phyloP scores from a whole-genome alignment of 768 basidiomycete genomes.

The Pisolithus marmoratus region DNA sequence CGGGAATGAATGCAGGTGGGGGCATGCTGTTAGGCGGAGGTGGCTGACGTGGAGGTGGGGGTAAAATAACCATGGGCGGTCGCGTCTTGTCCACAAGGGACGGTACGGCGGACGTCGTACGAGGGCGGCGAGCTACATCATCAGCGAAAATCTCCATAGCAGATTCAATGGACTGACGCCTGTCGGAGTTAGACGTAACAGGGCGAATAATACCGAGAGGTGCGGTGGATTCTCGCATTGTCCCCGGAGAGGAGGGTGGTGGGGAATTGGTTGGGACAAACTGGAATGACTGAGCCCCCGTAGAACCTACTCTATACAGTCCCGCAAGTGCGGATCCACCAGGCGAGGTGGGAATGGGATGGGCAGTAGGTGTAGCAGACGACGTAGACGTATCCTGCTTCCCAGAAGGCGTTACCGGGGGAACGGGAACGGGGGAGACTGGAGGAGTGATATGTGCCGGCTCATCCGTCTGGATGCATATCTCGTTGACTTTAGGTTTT shows the following conservation, averaged over 20 bases:
- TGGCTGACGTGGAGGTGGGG: slow-evolving; percentile 71
- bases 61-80: slow-evolving; percentile 81
- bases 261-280: slow-evolving; percentile 50
- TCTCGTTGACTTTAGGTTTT: slow-evolving; percentile 67
- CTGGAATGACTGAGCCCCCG: slow-evolving; percentile 54
- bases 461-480: slow-evolving; percentile 75
- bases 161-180: slow-evolving; percentile 71
- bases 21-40: slow-evolving; percentile 69
- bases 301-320: slow-evolving; percentile 52
- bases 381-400: slow-evolving; percentile 23
- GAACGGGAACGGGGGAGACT: slow-evolving; percentile 22
- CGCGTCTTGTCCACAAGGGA: slow-evolving; percentile 66
- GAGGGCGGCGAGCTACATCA: slow-evolving; percentile 46
- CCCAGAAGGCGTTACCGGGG: slow-evolving; percentile 19
- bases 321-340: slow-evolving; percentile 28
- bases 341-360: slow-evolving; percentile 28
- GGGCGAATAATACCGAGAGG: slow-evolving; percentile 40
- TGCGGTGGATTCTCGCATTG: slow-evolving; percentile 48
- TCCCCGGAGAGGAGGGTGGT: slow-evolving; percentile 24
- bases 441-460: slow-evolving; percentile 28
- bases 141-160: slow-evolving; percentile 48
- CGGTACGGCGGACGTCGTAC: slow-evolving; percentile 54
- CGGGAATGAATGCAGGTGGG: slow-evolving; percentile 74
- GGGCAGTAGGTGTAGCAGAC: slow-evolving; percentile 29
- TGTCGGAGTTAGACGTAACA: slow-evolving; percentile 51